Evolutionary conservation across 768 basidiomycete genomes (phyloP).

Genomic region (Mycena rosella): DNA sequence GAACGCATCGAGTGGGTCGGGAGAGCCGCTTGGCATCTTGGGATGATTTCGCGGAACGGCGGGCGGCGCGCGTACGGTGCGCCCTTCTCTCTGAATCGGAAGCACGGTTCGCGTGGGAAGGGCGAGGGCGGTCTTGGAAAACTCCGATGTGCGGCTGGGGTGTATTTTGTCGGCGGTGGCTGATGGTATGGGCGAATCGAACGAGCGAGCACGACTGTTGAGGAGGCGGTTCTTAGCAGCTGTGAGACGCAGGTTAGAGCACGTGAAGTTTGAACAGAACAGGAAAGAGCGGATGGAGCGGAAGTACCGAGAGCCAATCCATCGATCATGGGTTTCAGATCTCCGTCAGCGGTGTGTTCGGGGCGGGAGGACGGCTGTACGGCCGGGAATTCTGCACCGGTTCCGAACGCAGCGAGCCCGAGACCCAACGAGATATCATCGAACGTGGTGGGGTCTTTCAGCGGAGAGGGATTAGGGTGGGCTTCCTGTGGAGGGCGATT

Average conservation of each 20-base stretch:
- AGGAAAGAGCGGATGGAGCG: too few relatives aligned
- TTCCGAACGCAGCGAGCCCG: not conserved
- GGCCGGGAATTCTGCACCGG: not conserved
- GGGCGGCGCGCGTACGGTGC: too few relatives aligned
- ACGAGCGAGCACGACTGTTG: slow-evolving; percentile 39
- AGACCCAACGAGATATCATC: slow-evolving; percentile 28
- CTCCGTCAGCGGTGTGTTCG: not conserved
- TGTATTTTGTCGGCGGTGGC: slow-evolving; percentile 13
- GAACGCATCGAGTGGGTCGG: slow-evolving; percentile 15
- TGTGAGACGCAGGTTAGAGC: slow-evolving; percentile 7
- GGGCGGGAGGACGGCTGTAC: not conserved
- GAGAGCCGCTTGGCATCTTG: too few relatives aligned
- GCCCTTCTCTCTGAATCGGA: too few relatives aligned
- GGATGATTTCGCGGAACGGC: too few relatives aligned
- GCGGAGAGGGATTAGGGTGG: slow-evolving; percentile 27
- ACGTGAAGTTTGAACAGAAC: too few relatives aligned
- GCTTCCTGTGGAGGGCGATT: slow-evolving; percentile 21
- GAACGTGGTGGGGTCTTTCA: slow-evolving; percentile 40
- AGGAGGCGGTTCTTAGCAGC: slow-evolving; percentile 27
- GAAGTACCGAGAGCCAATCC: slow-evolving; percentile 38
- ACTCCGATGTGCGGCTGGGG: slow-evolving; percentile 57
- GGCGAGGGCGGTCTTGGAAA: slow-evolving; percentile 36
- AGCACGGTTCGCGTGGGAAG: slow-evolving; percentile 53
- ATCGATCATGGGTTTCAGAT: slow-evolving; percentile 37
- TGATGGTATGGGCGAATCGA: slow-evolving; percentile 30